These are phyloP conservation scores for Serendipita sp. DNA, from an alignment of 1,284 basidiomycete genomes.

Conservation along the genomic window DNA sequence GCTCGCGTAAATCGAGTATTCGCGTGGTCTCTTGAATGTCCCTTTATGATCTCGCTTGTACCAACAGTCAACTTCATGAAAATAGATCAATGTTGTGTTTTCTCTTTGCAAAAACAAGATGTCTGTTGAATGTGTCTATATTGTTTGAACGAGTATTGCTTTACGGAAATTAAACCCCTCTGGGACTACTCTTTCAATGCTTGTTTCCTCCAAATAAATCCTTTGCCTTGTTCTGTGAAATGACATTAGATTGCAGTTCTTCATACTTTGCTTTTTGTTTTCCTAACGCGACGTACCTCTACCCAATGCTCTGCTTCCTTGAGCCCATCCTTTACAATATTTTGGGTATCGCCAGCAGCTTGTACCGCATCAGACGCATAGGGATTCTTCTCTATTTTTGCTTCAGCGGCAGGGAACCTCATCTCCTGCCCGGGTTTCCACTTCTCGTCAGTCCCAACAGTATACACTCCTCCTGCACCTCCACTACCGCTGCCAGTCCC, in stretches of 20 bases:
- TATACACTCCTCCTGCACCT: neutral
- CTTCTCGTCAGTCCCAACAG: neutral
- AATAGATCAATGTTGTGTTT: neutral
- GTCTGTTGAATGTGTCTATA: neutral
- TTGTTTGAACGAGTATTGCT: neutral
- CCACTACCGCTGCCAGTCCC: neutral
- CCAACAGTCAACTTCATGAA: neutral
- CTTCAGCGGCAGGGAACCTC: neutral
- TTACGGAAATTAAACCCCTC: neutral
- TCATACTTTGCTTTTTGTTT: no score
- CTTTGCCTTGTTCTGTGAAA: neutral
- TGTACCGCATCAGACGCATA: neutral
- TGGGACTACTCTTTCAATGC: neutral
- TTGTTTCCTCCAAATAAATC: neutral
- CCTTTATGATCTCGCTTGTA: neutral
- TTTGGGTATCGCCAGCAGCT: neutral
- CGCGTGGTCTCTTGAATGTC: no score
- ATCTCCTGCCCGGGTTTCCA: conserved; percentile 3
- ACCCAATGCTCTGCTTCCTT: neutral
- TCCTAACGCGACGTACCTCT: neutral
- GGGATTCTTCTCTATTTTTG: neutral
- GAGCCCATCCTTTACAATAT: neutral
- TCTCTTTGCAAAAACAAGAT: neutral
- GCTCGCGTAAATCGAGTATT: no score
- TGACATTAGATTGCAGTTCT: no score